Base-by-base conservation (phyloP, 306 rosid genomes). In the Cyclanthera cordifolia region DNA sequence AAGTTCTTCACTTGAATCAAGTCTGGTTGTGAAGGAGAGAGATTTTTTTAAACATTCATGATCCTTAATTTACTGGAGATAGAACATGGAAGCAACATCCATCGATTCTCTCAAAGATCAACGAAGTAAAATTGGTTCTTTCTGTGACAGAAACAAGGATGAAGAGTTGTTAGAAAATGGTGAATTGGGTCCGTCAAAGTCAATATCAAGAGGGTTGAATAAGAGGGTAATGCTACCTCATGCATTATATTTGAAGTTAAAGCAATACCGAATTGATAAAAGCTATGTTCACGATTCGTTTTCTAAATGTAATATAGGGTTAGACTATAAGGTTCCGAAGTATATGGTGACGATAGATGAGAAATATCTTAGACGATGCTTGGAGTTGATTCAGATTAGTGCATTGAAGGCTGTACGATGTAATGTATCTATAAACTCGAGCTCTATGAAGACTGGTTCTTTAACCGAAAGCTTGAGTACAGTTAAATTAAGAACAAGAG, bases 291-390 rank as follows among this genome's bases (percentile, higher is more conserved):
- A 83, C 24, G 82, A 83, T 74, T 73, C 83, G 4, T 71, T 82
- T 66, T 76, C 80, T 59, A 85, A 76, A n/a, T 63, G 69, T 53
- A 82, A 71, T 66, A 49, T 73, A 75, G 86, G 85, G 69, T 45
- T 86, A 12, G 95, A 83, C 73, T 56, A 60, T 50, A 82, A 86
- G 78, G 86, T 94, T 72, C 95, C 96, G 8, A 94, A 84, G 83
- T 86, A 78, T 76, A 70, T 94, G 85, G 87, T 85, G 73, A 88
- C 88, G 30, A 72, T 79, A 41, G 96, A 94, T 37, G 99, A 94
- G 82, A 94, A 82, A 52, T 85, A 88, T 80, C 79, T 84, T 55
- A 96, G 87, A 17, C 88, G 85, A 51, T 94, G 95, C 84, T 73
- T 94, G 34, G 95, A 88, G 76, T 77, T 81, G 66, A 80, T 94